Conservation (phyloP, 139 green algal species). For the Chlamydomonas eustigma region DNA sequence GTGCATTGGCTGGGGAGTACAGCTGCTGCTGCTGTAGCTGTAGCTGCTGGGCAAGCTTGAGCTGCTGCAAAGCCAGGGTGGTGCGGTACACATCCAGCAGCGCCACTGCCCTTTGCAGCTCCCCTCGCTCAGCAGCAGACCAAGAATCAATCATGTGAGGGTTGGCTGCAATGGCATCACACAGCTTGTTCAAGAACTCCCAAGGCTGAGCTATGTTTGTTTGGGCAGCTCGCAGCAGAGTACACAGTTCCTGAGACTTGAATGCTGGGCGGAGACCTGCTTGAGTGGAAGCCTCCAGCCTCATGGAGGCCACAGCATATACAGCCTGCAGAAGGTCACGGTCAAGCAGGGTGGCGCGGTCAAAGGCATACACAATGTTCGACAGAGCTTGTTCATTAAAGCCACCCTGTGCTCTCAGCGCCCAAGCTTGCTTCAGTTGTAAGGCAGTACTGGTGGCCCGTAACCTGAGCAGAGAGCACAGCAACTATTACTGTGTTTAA, state of each 20-base stretch:
- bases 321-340: slow-evolving; percentile 36
- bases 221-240: slow-evolving; percentile 32
- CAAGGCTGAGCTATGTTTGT: slow-evolving; percentile 24
- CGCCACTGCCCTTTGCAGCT: slow-evolving; percentile 26
- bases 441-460: slow-evolving; percentile 29
- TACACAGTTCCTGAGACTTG: slow-evolving; percentile 39
- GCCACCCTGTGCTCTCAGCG: slow-evolving; percentile 26
- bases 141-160: slow-evolving; percentile 24
- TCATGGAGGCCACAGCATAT: slow-evolving; percentile 39
- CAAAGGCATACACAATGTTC: slow-evolving; percentile 54
- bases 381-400: slow-evolving; percentile 62
- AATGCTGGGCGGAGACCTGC: slow-evolving; percentile 15
- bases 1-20: too few species aligned
- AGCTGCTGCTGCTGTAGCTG: neutral
- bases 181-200: slow-evolving; percentile 27
- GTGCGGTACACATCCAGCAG: slow-evolving; percentile 24
- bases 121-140: slow-evolving; percentile 22
- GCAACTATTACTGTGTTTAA: too few species aligned
- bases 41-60: neutral
- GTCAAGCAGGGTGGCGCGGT: slow-evolving; percentile 26
- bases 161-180: slow-evolving; percentile 14
- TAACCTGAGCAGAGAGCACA: too few species aligned
- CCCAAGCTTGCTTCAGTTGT: slow-evolving; percentile 30
- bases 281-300: slow-evolving; percentile 28
- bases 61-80: neutral